Percentiles rank a stretch among this genome's conserved stretches.
phyloP scores from a whole-genome alignment of 805 yeast genomes.

The Pichia ethanolica region DNA sequence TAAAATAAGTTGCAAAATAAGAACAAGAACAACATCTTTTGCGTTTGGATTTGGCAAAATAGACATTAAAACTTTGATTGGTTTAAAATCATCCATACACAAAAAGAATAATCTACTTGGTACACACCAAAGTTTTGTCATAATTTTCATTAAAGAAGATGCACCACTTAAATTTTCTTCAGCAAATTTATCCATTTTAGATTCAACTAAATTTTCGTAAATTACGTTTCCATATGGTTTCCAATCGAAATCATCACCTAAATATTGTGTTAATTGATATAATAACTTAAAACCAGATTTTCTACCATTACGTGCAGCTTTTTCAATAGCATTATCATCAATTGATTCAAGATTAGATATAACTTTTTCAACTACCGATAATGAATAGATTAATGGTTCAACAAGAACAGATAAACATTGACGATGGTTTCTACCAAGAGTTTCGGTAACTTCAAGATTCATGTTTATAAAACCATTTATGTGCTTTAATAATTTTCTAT shows the following conservation, averaged over 20 bases:
- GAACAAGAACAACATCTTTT: constrained; percentile 56
- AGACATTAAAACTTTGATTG: constrained; percentile 48
- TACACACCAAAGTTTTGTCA: constrained; percentile 50
- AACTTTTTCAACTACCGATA: constrained; percentile 45
- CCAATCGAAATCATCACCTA: constrained; percentile 56
- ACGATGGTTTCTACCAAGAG: constrained; percentile 52
- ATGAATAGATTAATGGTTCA: constrained; percentile 48
- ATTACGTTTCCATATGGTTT: constrained; percentile 39
- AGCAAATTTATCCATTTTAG: constrained; percentile 63
- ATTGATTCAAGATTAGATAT: constrained; percentile 19
- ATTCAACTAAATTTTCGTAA: constrained; percentile 46
- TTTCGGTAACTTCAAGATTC: constrained; percentile 45
- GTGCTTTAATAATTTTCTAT: constrained; percentile 35
- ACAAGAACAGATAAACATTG: constrained; percentile 43
- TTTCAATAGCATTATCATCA: constrained; percentile 25
- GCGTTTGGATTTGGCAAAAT: constrained; percentile 48
- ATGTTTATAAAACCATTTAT: constrained; percentile 61
- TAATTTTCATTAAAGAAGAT: constrained; percentile 63
- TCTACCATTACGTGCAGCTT: constrained; percentile 53
- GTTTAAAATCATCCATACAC: constrained; percentile 45
- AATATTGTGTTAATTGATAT: constrained; percentile 42
- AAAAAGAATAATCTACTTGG: constrained; percentile 44
- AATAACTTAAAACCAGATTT: constrained; percentile 63
- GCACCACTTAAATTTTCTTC: constrained; percentile 77
- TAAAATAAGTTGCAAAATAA: constrained; percentile 48